Conservation (phyloP, 192 early-diverging fungal genomes). For the Coemansia umbellata region DNA sequence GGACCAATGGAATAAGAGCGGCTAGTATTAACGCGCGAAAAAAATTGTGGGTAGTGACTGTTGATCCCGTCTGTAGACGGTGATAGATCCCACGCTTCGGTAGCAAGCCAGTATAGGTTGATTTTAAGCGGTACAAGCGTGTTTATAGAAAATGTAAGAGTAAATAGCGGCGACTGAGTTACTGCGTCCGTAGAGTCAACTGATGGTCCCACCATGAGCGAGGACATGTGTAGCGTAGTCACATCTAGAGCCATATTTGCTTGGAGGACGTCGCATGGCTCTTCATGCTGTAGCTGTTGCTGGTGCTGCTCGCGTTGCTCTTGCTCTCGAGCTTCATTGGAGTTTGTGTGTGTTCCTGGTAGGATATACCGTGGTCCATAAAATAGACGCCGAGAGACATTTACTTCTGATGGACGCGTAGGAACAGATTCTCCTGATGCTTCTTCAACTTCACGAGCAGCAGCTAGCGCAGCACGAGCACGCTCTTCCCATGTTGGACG, state of each 20-base stretch:
- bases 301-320: slow-evolving; percentile 16
- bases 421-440: slow-evolving; percentile 45
- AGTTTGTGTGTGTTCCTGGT: slow-evolving; percentile 19
- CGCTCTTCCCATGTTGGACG: slow-evolving; percentile 46
- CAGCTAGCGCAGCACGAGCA: slow-evolving; percentile 35
- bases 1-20: slow-evolving; percentile 25
- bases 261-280: slow-evolving; percentile 33
- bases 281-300: slow-evolving; percentile 32
- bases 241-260: slow-evolving; percentile 30
- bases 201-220: slow-evolving; percentile 23
- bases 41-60: slow-evolving; percentile 21
- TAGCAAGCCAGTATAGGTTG: slow-evolving; percentile 41
- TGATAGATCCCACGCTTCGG: slow-evolving; percentile 28
- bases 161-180: slow-evolving; percentile 26
- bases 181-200: slow-evolving; percentile 11
- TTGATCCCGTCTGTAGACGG: not conserved
- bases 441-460: slow-evolving; percentile 46
- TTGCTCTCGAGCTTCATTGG: slow-evolving; percentile 3
- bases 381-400: slow-evolving; percentile 33
- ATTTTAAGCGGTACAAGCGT: slow-evolving; percentile 34
- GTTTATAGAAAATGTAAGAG: slow-evolving; percentile 34
- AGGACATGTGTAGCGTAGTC: slow-evolving; percentile 31
- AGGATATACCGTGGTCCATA: slow-evolving; percentile 44
- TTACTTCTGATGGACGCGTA: slow-evolving; percentile 44
- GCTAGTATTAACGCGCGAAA: slow-evolving; percentile 25